Evolutionary conservation across 2,329 filamentous ascomycete genomes (phyloP).

Genomic region (Colletotrichum echinochloae): DNA sequence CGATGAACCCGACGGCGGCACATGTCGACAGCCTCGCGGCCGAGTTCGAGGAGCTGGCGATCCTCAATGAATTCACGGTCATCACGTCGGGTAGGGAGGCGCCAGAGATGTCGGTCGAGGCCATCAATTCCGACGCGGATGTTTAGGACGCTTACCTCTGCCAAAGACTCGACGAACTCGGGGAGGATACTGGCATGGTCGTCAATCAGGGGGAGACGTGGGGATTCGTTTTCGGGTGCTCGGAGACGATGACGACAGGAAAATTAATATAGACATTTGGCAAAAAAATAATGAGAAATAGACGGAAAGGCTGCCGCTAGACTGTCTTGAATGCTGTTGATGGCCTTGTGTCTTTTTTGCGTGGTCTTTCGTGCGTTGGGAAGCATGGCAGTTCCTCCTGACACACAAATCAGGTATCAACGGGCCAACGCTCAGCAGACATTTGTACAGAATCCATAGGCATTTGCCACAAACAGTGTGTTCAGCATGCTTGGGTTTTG

Average conservation of each 20-base stretch:
- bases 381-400: background rate
- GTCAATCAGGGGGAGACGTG: background rate
- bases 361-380: background rate
- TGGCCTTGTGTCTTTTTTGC: too few relatives aligned
- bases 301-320: background rate
- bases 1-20: slow-evolving; percentile 12
- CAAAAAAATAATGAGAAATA: background rate
- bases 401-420: background rate
- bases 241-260: background rate
- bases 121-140: background rate
- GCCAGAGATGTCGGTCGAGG: background rate
- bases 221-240: background rate
- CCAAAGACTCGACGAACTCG: too few relatives aligned
- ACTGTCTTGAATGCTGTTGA: background rate
- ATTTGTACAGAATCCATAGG: too few relatives aligned
- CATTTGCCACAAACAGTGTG: too few relatives aligned
- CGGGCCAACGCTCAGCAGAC: background rate
- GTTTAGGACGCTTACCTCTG: background rate
- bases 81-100: background rate
- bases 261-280: background rate
- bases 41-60: slow-evolving; percentile 30
- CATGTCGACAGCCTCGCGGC: slow-evolving; percentile 6
- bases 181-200: background rate
- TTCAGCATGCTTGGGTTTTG: background rate
- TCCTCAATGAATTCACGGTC: slow-evolving; percentile 28